Conservation (phyloP, 2,329 filamentous ascomycete genomes). For the Graphium sp. region DNA sequence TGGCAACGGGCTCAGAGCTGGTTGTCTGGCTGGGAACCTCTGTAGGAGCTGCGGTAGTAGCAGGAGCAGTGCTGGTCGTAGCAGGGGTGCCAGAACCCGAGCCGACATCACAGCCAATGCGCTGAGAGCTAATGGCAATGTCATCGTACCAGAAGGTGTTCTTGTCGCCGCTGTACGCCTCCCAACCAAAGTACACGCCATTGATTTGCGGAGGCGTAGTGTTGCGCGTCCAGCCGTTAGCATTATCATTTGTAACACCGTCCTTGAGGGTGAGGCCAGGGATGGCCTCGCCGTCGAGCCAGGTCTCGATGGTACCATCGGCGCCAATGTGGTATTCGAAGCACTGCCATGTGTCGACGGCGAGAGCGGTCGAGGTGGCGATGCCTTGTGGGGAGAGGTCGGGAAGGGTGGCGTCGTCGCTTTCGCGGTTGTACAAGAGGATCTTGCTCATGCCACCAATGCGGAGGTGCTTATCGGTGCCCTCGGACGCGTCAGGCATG, state of each 20-base stretch:
- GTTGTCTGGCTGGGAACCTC: too few species aligned
- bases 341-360: constrained; percentile 35
- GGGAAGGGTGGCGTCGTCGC: constrained; percentile 43
- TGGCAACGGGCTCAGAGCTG: too few species aligned
- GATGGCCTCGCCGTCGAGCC: constrained; percentile 35
- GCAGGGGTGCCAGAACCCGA: too few species aligned
- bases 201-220: constrained; percentile 31
- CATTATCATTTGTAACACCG: constrained; percentile 31
- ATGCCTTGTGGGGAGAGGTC: constrained; percentile 43
- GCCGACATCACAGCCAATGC: constrained; percentile 30
- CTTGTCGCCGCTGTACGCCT: constrained; percentile 40
- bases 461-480: constrained; percentile 39
- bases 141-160: constrained; percentile 51
- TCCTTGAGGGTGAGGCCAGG: constrained; percentile 29
- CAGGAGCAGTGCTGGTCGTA: too few species aligned
- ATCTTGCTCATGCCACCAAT: constrained; percentile 44
- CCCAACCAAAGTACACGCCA: constrained; percentile 44
- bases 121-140: constrained; percentile 26
- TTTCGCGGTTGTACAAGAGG: constrained; percentile 48
- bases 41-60: too few species aligned
- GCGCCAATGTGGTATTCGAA: constrained; percentile 43
- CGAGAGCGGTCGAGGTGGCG: constrained; percentile 31
- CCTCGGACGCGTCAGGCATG: constrained; percentile 41
- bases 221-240: constrained; percentile 32
- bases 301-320: constrained; percentile 42